These are phyloP conservation scores for Emydomyces testavorans DNA, from an alignment of 2,329 filamentous ascomycete species.

Conservation along the genomic window DNA sequence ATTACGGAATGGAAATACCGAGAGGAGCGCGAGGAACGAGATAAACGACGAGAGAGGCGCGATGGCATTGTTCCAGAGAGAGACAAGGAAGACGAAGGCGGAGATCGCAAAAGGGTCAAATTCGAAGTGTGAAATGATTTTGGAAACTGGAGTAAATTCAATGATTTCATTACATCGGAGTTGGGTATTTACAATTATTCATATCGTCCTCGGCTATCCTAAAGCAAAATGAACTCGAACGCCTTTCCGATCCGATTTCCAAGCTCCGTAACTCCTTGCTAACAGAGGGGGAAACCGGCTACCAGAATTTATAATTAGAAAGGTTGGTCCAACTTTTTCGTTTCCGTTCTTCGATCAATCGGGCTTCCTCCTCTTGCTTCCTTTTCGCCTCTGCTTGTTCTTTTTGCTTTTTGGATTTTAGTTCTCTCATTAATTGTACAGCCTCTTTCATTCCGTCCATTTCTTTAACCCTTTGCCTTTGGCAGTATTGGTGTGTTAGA, in stretches of 20 bases:
- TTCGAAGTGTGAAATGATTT: slow-evolving; percentile 23
- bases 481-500: slow-evolving; percentile 72
- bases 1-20: slow-evolving; percentile 48
- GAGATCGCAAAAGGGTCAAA: slow-evolving; percentile 33
- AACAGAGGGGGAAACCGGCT: slow-evolving; percentile 15
- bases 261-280: slow-evolving; percentile 6
- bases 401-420: slow-evolving; percentile 54
- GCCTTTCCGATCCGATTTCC: slow-evolving; percentile 5
- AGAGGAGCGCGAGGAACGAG: slow-evolving; percentile 48
- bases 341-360: slow-evolving; percentile 28
- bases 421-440: slow-evolving; percentile 66
- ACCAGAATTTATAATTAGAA: slow-evolving; percentile 40
- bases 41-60: slow-evolving; percentile 44
- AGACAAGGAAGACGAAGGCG: slow-evolving; percentile 21
- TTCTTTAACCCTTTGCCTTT: slow-evolving; percentile 61
- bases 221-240: background rate
- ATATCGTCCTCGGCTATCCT: background rate
- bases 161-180: slow-evolving; percentile 9
- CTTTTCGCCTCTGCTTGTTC: slow-evolving; percentile 35
- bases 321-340: slow-evolving; percentile 35
- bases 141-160: background rate
- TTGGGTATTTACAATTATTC: slow-evolving; percentile 7
- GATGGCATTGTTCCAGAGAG: slow-evolving; percentile 22
- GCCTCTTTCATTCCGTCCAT: slow-evolving; percentile 72
- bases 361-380: slow-evolving; percentile 26